These are phyloP conservation scores for Globisporangium sylvaticum DNA, from an alignment of 352 stramenopile species.

Conservation along the genomic window DNA sequence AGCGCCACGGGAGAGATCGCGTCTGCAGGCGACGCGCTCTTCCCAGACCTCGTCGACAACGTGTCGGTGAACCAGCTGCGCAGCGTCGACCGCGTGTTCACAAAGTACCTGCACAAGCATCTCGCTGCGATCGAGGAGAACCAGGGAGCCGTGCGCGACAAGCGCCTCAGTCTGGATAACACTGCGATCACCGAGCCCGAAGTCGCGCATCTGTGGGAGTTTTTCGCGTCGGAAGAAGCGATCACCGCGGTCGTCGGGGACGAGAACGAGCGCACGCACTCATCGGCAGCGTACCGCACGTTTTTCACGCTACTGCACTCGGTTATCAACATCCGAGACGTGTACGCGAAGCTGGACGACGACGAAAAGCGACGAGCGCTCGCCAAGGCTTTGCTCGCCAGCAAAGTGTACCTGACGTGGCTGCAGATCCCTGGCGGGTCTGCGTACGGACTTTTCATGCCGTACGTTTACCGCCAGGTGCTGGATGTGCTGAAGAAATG, in stretches of 20 bases:
- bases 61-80: conserved; percentile 41
- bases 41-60: conserved; percentile 29
- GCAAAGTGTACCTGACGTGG: conserved; percentile 78
- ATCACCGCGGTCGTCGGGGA: conserved; percentile 32
- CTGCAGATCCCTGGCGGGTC: conserved; percentile 76
- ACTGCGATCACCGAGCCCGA: conserved; percentile 10
- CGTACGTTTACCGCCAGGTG: conserved; percentile 80
- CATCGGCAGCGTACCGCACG: conserved; percentile 51
- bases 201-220: conserved; percentile 44
- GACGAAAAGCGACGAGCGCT: conserved; percentile 39
- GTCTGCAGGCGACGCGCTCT: conserved; percentile 16
- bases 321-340: conserved; percentile 54
- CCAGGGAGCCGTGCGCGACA: neutral
- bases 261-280: conserved; percentile 27
- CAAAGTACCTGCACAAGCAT: conserved; percentile 47
- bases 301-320: conserved; percentile 59
- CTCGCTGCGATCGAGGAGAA: conserved; percentile 15
- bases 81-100: conserved; percentile 47
- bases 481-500: conserved; percentile 81
- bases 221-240: conserved; percentile 52
- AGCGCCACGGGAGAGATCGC: conserved; percentile 16
- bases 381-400: conserved; percentile 57
- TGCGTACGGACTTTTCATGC: conserved; percentile 82
- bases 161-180: conserved; percentile 8
- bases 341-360: conserved; percentile 35